A percentile compares a stretch with the other conserved stretches of the same genome.
phyloP scores from a whole-genome alignment of 768 basidiomycete genomes.

The Pleurotus giganteus region DNA sequence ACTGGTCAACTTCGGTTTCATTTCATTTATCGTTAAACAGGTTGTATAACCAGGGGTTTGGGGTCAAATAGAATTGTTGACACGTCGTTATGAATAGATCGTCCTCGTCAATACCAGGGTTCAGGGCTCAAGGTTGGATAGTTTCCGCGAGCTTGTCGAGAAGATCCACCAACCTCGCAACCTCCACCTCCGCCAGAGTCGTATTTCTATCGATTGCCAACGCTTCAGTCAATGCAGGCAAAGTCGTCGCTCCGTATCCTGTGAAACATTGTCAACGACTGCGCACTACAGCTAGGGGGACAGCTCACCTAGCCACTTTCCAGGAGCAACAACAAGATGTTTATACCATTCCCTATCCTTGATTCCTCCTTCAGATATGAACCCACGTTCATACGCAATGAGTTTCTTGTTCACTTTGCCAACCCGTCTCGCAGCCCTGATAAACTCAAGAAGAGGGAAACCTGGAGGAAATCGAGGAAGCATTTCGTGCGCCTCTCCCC shows the following conservation, averaged over 20 bases:
- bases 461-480: slow-evolving; percentile 20
- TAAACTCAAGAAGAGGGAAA: slow-evolving; percentile 42
- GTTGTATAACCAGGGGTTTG: too few relatives aligned
- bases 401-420: slow-evolving; percentile 64
- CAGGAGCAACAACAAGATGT: slow-evolving; percentile 83
- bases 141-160: slow-evolving; percentile 18
- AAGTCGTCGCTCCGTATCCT: slow-evolving; percentile 62
- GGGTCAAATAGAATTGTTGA: too few relatives aligned
- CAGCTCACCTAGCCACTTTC: slow-evolving; percentile 73
- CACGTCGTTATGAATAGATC: too few relatives aligned
- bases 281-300: not conserved
- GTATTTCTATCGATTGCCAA: slow-evolving; percentile 50
- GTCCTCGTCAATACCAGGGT: not conserved
- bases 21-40: too few relatives aligned
- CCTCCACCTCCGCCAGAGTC: slow-evolving; percentile 44
- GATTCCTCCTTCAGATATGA: slow-evolving; percentile 75
- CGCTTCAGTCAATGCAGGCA: slow-evolving; percentile 60
- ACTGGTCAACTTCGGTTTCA: too few relatives aligned
- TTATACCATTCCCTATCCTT: slow-evolving; percentile 83
- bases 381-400: slow-evolving; percentile 69
- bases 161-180: slow-evolving; percentile 36
- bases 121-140: not conserved
- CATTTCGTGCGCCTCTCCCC: slow-evolving; percentile 6
- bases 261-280: not conserved
- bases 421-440: slow-evolving; percentile 58